These are phyloP conservation scores for Mycena haematopus DNA, from an alignment of 768 basidiomycete species.

Conservation along the genomic window DNA sequence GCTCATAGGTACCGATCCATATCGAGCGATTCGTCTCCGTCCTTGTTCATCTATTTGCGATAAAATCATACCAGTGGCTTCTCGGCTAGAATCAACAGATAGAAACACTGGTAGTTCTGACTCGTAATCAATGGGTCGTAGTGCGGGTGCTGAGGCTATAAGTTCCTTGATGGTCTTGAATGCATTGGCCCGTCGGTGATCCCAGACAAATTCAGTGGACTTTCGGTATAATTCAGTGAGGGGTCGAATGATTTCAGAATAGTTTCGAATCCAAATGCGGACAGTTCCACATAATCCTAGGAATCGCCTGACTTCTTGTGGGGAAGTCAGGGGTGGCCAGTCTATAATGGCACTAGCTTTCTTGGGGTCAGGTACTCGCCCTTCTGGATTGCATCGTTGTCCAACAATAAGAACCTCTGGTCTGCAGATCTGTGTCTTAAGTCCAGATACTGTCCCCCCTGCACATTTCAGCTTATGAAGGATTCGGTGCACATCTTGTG, in stretches of 20 bases:
- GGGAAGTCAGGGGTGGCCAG: background rate
- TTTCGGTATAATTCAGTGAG: slow-evolving; percentile 29
- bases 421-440: slow-evolving; percentile 13
- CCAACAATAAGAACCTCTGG: slow-evolving; percentile 31
- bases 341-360: background rate
- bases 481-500: slow-evolving; percentile 37
- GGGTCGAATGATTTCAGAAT: slow-evolving; percentile 16
- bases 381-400: background rate
- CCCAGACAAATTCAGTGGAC: slow-evolving; percentile 27
- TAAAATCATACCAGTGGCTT: slow-evolving; percentile 40
- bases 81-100: slow-evolving; percentile 39
- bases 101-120: slow-evolving; percentile 35
- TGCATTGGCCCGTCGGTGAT: slow-evolving; percentile 35
- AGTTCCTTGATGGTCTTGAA: slow-evolving; percentile 36
- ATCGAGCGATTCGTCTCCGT: slow-evolving; percentile 31
- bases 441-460: slow-evolving; percentile 40
- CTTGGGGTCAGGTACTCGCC: background rate
- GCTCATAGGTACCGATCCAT: slow-evolving; percentile 43
- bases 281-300: slow-evolving; percentile 37
- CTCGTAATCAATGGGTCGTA: slow-evolving; percentile 41
- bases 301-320: slow-evolving; percentile 26
- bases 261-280: slow-evolving; percentile 32
- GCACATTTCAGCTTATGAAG: slow-evolving; percentile 36
- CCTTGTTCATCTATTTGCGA: slow-evolving; percentile 38
- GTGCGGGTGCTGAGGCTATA: slow-evolving; percentile 33